Conservation (phyloP, 1,284 basidiomycete genomes). For the Stygiomarasmius scandens region DNA sequence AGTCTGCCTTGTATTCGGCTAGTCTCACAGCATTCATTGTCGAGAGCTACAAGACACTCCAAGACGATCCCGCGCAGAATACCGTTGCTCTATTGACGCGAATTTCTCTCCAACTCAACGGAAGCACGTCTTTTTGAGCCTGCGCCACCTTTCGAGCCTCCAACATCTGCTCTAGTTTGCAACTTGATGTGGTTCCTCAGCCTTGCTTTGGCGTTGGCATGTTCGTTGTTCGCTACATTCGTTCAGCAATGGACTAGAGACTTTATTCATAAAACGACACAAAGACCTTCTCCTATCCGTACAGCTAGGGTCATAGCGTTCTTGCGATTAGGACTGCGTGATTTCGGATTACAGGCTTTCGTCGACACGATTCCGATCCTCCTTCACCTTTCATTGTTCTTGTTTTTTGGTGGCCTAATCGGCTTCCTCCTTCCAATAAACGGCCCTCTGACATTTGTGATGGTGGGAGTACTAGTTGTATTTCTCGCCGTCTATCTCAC, state of each 20-base stretch:
- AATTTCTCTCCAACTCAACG: conserved; percentile 10
- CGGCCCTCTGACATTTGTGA: not conserved
- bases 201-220: conserved; percentile 9
- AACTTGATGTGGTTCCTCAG: conserved; percentile 14
- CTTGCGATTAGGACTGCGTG: conserved; percentile 7
- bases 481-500: not conserved
- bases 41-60: conserved; percentile 12
- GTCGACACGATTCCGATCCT: conserved; percentile 15
- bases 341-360: conserved; percentile 8
- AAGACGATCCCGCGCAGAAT: conserved; percentile 3
- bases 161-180: not conserved
- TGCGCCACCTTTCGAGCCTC: not conserved
- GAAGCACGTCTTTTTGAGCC: not conserved
- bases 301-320: conserved; percentile 9
- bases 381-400: conserved; percentile 13
- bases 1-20: conserved; percentile 17
- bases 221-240: conserved; percentile 12
- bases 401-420: conserved; percentile 14
- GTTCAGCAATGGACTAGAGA: conserved; percentile 13
- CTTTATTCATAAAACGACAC: conserved; percentile 7
- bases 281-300: not conserved
- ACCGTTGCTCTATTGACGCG: conserved; percentile 4
- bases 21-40: conserved; percentile 17
- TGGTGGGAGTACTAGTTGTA: not conserved
- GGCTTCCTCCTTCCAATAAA: conserved; percentile 8